These are phyloP conservation scores for Russula brevipes DNA, from an alignment of 768 basidiomycete genomes.

Conservation along the genomic window DNA sequence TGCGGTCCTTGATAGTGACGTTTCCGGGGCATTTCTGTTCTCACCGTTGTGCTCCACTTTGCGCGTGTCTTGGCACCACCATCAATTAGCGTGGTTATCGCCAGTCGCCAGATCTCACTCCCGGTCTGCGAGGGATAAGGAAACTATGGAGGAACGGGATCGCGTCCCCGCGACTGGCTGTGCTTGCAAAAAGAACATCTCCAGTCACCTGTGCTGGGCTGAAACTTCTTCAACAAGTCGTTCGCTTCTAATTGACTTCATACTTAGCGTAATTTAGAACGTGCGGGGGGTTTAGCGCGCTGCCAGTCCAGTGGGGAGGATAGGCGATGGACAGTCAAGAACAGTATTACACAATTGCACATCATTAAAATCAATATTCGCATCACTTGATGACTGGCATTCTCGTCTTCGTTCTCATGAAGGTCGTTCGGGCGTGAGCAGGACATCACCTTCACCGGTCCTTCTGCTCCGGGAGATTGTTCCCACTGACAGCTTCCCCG, in stretches of 20 bases:
- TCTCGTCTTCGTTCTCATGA: not conserved
- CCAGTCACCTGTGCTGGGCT: not conserved
- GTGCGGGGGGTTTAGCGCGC: not conserved
- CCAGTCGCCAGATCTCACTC: too few species aligned
- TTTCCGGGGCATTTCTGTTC: not conserved
- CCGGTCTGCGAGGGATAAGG: not conserved
- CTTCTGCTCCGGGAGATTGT: slow-evolving; percentile 4
- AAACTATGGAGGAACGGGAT: not conserved
- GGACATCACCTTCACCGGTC: not conserved
- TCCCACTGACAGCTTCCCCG: not conserved
- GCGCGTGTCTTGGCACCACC: not conserved
- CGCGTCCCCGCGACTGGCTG: not conserved
- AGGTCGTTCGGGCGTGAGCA: not conserved
- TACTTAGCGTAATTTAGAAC: not conserved
- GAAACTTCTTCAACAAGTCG: not conserved
- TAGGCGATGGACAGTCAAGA: slow-evolving; percentile 1
- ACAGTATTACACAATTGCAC: not conserved
- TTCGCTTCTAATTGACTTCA: not conserved
- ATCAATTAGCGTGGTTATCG: not conserved
- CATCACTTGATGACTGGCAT: not conserved
- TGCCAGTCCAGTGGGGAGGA: not conserved
- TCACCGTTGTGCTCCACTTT: not conserved
- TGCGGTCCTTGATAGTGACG: not conserved
- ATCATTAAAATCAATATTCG: not conserved
- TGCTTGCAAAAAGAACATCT: not conserved